Evolutionary conservation across 441 rosid genomes (phyloP), one percentile per base, ranked within the genome.

Genomic region (Pelargonium australe): DNA sequence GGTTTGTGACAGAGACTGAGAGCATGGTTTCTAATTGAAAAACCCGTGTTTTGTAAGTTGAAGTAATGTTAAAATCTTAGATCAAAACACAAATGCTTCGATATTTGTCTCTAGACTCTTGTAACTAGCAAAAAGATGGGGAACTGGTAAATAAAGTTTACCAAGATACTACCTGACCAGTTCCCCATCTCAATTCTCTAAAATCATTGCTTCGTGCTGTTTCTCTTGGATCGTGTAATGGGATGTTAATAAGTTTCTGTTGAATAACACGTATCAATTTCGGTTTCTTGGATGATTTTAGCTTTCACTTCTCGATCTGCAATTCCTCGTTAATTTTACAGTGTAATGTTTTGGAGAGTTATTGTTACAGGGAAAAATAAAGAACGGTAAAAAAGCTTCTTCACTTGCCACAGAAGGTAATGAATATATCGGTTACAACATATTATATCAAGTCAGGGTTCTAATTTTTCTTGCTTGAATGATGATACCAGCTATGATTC

Each of bases 1-100:
- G 99, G 67, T 94, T 94, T 63, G 97, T 91, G 60, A 85, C 85
- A 16, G 99, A 92, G 80, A 79, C 87, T 0, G 96, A 92, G 76
- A 95, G 97, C 86, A 95, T 95, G 99, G 97, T 90, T 75, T 95
- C 96, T 41, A 91, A 90, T 2, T 61, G 64, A 61, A 25, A 45
- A 55, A 16, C 61, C 17, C 23, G 61, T 55, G 61, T 16, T 8
- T 55, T 45, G 51, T 45, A 45, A 45, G 51, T 45, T 45, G 20
- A 61, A 23, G 37, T 23, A 23, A 2, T 12, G 14, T 61, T 61
- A 11, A 11, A 61, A 11, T 23, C 14, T 25, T 23, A 25, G 37
- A 9, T 61, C 14, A 25, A 61, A 25, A 25, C 14, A n/a, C 16
- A 4, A 49, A 49, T n/a, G 6, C 57, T 49, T 49, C 6, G 7